Evolutionary conservation across 1,284 basidiomycete genomes (phyloP).

Genomic region (Boletus smithii): DNA sequence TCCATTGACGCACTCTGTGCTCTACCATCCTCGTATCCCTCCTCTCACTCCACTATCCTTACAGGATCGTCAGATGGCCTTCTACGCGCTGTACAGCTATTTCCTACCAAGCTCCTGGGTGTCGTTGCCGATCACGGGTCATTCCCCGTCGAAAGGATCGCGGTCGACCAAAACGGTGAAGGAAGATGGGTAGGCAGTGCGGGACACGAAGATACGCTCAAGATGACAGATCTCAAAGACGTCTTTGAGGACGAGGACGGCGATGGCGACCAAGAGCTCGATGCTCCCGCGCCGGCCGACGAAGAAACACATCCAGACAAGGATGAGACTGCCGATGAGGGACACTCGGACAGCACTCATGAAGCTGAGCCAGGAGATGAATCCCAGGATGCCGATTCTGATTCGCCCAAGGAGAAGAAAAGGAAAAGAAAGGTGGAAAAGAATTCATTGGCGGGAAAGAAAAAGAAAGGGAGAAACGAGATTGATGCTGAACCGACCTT

Average conservation of each 20-base stretch:
- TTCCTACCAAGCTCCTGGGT: slow-evolving; percentile 88
- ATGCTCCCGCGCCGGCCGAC: slow-evolving; percentile 33
- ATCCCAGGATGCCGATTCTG: slow-evolving; percentile 36
- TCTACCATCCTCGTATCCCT: slow-evolving; percentile 63
- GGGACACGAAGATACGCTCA: slow-evolving; percentile 86
- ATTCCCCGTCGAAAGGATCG: slow-evolving; percentile 87
- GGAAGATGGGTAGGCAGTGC: slow-evolving; percentile 87
- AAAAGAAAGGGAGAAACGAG: slow-evolving; percentile 57
- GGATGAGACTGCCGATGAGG: slow-evolving; percentile 17
- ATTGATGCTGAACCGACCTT: slow-evolving; percentile 59
- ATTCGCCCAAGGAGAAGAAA: slow-evolving; percentile 45
- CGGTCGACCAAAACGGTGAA: slow-evolving; percentile 52
- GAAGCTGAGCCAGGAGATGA: slow-evolving; percentile 14
- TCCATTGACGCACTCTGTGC: slow-evolving; percentile 82
- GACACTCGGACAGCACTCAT: slow-evolving; percentile 1
- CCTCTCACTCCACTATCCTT: slow-evolving; percentile 71
- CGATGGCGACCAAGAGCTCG: slow-evolving; percentile 32
- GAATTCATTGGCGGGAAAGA: slow-evolving; percentile 45
- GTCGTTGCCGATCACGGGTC: slow-evolving; percentile 88
- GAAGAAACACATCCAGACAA: slow-evolving; percentile 43
- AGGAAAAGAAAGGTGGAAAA: slow-evolving; percentile 56
- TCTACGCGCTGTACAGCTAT: slow-evolving; percentile 83
- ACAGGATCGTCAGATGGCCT: slow-evolving; percentile 94
- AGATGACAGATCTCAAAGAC: slow-evolving; percentile 76
- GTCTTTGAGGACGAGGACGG: slow-evolving; percentile 46